Percentiles rank a stretch among this genome's conserved stretches.
Evolutionary conservation across 768 basidiomycete species (phyloP).

Genomic region (Hebeloma cylindrosporum): DNA sequence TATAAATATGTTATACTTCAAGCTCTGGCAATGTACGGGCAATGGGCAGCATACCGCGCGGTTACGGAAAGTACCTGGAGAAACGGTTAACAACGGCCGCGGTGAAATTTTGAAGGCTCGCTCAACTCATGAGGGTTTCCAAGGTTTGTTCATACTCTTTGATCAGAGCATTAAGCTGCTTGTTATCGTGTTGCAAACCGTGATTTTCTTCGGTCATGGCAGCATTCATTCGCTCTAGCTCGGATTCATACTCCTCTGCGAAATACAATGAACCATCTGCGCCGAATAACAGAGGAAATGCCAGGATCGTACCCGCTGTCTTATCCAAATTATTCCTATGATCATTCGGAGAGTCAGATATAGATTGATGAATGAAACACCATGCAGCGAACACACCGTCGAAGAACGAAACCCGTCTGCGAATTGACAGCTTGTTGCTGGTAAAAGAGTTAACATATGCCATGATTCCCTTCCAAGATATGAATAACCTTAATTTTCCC

Average conservation of each 20-base stretch:
- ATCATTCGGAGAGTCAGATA: slow-evolving; percentile 6
- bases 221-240: slow-evolving; percentile 86
- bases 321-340: slow-evolving; percentile 86
- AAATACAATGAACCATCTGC: slow-evolving; percentile 1
- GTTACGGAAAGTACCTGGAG: slow-evolving; percentile 67
- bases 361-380: not conserved
- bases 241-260: slow-evolving; percentile 85
- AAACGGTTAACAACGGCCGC: slow-evolving; percentile 5
- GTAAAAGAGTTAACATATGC: slow-evolving; percentile 1
- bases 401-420: slow-evolving; percentile 88
- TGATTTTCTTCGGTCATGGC: slow-evolving; percentile 83
- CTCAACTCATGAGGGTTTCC: slow-evolving; percentile 85
- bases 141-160: slow-evolving; percentile 97
- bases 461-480: not conserved
- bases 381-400: slow-evolving; percentile 50
- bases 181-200: slow-evolving; percentile 87
- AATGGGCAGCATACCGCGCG: slow-evolving; percentile 66
- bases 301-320: slow-evolving; percentile 57
- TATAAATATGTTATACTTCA: slow-evolving; percentile 29
- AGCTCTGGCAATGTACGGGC: slow-evolving; percentile 3
- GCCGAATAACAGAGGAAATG: not conserved
- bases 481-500: slow-evolving; percentile 71
- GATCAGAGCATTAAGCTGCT: slow-evolving; percentile 85
- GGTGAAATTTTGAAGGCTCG: slow-evolving; percentile 12
- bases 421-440: slow-evolving; percentile 87